Conservation (phyloP, 768 basidiomycete species). For the Russula vinacea region DNA sequence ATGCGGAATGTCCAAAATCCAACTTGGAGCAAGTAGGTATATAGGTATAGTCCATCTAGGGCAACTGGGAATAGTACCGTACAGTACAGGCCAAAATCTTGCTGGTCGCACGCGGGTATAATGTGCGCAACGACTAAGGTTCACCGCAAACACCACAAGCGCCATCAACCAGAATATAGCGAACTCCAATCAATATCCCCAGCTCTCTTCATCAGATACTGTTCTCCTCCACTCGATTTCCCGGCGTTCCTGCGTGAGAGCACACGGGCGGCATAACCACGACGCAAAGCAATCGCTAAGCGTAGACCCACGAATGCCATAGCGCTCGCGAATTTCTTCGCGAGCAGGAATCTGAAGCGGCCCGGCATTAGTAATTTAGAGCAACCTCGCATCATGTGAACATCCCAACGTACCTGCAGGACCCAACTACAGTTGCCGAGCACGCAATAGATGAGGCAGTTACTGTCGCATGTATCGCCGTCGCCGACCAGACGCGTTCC, state of each 20-base stretch:
- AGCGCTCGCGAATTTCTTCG: constrained; percentile 42
- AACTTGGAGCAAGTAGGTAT: not conserved
- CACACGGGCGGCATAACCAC: constrained; percentile 47
- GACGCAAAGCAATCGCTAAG: constrained; percentile 43
- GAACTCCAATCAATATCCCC: not conserved
- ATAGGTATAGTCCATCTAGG: too few species aligned
- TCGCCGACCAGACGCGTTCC: constrained; percentile 41
- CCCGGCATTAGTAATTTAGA: not conserved
- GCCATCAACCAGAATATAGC: not conserved
- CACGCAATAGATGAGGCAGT: constrained; percentile 42
- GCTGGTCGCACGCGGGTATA: too few species aligned
- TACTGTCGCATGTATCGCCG: constrained; percentile 38
- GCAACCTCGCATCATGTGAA: not conserved
- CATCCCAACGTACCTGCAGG: constrained; percentile 39
- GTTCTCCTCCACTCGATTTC: constrained; percentile 48
- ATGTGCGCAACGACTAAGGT: too few species aligned
- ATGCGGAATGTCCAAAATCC: not conserved
- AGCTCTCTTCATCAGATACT: constrained; percentile 30
- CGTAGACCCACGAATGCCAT: constrained; percentile 45
- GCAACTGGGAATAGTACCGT: not conserved
- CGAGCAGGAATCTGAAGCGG: constrained; percentile 37
- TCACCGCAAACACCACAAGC: not conserved
- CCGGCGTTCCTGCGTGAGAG: constrained; percentile 48
- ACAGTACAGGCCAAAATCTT: too few species aligned
- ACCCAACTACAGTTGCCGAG: constrained; percentile 34